Base-by-base conservation (phyloP, 495 filamentous ascomycete species). In the Hyaloscypha hepaticicola region DNA sequence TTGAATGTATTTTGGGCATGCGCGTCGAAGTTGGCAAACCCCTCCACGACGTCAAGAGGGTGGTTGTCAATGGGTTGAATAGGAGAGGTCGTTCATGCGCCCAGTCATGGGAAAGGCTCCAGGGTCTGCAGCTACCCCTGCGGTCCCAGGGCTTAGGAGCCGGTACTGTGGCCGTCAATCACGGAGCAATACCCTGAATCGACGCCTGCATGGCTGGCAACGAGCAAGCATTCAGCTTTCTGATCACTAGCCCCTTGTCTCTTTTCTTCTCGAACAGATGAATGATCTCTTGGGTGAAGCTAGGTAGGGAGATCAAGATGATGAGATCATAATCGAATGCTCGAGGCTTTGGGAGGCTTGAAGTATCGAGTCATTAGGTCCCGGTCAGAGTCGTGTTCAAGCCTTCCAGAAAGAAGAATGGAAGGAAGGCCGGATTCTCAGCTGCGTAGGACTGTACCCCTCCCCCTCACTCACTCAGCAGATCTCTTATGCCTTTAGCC, bases 141-240 rank as follows among this genome's bases (percentile, higher is more conserved):
- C 28, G 31, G 27, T 58, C 53, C 61, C 61, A 64, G 53, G 55
- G 33, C 53, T 26, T 64, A 53, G 61, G 24, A 27, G 61, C 41
- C 61, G 61, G 58, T 61, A 61, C 58, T 61, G 58, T 61, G 58
- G 61, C 27, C 22, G 53, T 64, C 53, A 58, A 58, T 57, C 61
- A 64, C 61, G 61, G 61, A 64, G 61, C 22, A 26, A 29, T 29
- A 27, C 38, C 61, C 33, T 48, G 25, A 64, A 64, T 38, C 33
- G 41, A 27, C 33, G 19, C 12, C 26, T 28, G 53, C 33, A 57
- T 5, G 58, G 38, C 41, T 33, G 38, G 8, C 41, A 61, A 31
- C 27, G 24, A 27, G 24, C 27, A 8, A 21, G 48, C 50, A 53
- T 53, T 53, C 50, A 53, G 50, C 21, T n/a, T n/a, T n/a, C n/a